These are phyloP conservation scores for Xylaria sp. DNA, from an alignment of 2,329 filamentous ascomycete genomes.

Conservation along the genomic window DNA sequence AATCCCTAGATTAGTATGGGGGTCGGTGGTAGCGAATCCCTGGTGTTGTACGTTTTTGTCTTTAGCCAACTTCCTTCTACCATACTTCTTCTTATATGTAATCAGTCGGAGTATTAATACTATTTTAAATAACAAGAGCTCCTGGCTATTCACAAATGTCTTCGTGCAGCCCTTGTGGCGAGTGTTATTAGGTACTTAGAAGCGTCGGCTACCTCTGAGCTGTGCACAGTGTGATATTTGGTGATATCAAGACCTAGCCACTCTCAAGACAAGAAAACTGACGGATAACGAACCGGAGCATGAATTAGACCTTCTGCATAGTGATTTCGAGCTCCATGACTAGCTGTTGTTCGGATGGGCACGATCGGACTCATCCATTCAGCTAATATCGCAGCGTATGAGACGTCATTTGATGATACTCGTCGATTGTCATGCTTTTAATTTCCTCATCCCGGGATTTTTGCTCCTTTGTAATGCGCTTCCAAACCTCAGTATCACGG, in stretches of 20 bases:
- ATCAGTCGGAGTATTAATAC: too few species aligned
- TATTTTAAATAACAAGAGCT: too few species aligned
- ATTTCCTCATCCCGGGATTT: background rate
- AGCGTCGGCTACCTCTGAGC: background rate
- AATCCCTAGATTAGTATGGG: too few species aligned
- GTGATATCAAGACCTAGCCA: background rate
- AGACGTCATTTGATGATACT: background rate
- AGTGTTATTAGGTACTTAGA: too few species aligned
- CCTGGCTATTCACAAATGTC: too few species aligned
- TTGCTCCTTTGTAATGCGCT: constrained; percentile 3
- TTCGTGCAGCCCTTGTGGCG: too few species aligned
- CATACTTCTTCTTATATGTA: too few species aligned
- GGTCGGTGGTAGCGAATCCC: too few species aligned
- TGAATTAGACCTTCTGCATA: background rate
- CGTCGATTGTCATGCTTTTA: background rate
- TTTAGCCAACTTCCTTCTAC: too few species aligned
- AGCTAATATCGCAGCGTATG: constrained; percentile 1
- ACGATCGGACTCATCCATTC: background rate
- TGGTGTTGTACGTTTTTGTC: too few species aligned
- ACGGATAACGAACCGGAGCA: background rate
- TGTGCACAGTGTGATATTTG: background rate
- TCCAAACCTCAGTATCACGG: constrained; percentile 2
- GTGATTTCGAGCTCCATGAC: background rate
- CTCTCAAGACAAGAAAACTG: constrained; percentile 1
- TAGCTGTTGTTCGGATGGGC: background rate